phyloP scores from a whole-genome alignment of 805 yeast species.

The Kazachstania bromeliacearum region DNA sequence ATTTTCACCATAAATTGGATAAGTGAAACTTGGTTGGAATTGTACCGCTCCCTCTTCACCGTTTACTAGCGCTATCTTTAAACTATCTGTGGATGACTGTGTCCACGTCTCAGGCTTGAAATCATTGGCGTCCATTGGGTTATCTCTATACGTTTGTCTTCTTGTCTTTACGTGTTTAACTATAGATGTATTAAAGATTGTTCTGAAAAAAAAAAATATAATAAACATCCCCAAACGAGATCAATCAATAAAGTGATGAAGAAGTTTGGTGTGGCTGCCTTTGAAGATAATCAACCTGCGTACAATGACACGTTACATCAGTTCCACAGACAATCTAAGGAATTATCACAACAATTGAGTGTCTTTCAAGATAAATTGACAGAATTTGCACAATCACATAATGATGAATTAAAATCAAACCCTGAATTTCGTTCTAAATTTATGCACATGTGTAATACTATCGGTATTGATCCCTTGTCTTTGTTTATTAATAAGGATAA shows the following conservation, averaged over 20 bases:
- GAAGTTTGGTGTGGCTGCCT: constrained; percentile 40
- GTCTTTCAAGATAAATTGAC: constrained; percentile 70
- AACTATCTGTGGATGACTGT: constrained; percentile 56
- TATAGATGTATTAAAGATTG: not conserved
- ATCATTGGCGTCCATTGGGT: constrained; percentile 7
- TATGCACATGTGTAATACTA: constrained; percentile 62
- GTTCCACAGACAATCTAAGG: constrained; percentile 44
- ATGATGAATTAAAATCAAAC: constrained; percentile 54
- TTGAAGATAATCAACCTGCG: constrained; percentile 26
- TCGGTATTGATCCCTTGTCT: constrained; percentile 75
- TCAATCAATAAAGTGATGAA: constrained; percentile 26
- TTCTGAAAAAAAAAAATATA: not conserved
- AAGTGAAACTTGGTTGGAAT: constrained; percentile 75
- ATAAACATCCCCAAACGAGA: not conserved
- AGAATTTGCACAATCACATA: constrained; percentile 67
- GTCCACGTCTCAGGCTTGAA: constrained; percentile 71
- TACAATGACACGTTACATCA: constrained; percentile 5
- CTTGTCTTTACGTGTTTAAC: not conserved
- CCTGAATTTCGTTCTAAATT: constrained; percentile 61
- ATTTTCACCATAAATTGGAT: constrained; percentile 87
- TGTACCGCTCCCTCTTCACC: constrained; percentile 51
- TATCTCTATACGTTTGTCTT: not conserved
- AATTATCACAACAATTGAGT: constrained; percentile 58
- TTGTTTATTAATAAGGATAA: constrained; percentile 27
- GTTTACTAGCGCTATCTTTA: constrained; percentile 52